These are phyloP conservation scores for Alternaria ventricosa DNA, from an alignment of 2,329 filamentous ascomycete genomes.

Conservation along the genomic window DNA sequence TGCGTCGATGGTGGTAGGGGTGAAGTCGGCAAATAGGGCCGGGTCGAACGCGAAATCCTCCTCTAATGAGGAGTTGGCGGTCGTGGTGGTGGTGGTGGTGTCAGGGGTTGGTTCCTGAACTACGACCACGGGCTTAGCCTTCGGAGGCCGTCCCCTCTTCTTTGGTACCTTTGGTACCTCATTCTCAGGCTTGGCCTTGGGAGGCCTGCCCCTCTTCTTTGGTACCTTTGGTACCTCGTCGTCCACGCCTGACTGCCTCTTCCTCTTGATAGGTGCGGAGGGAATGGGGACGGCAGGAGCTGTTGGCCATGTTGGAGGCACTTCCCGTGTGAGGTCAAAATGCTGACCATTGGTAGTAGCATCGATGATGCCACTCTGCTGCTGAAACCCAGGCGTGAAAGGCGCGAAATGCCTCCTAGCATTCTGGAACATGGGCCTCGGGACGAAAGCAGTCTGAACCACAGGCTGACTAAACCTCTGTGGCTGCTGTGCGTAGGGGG, in stretches of 20 bases:
- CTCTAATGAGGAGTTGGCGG: neutral
- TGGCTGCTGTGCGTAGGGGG: neutral
- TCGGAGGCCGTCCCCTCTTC: neutral
- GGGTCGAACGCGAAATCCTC: neutral
- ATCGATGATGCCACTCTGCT: neutral
- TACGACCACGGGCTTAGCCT: neutral
- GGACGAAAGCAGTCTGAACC: neutral
- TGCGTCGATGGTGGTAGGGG: neutral
- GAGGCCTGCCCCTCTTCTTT: neutral
- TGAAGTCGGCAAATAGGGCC: neutral
- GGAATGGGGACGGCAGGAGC: neutral
- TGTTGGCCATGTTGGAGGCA: neutral
- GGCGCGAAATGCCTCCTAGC: neutral
- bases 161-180: neutral
- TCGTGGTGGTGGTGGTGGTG: neutral
- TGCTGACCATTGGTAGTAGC: neutral
- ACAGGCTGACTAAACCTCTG: neutral
- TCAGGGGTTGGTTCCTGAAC: neutral
- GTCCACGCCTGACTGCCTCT: neutral
- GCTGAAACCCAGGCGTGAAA: neutral
- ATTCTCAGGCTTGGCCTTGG: neutral
- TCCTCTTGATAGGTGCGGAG: neutral
- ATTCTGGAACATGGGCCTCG: neutral
- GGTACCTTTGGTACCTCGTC: neutral
- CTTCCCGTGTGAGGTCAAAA: neutral